Base-by-base conservation (phyloP, 495 filamentous ascomycete species). In the Chaetomium fimeti region DNA sequence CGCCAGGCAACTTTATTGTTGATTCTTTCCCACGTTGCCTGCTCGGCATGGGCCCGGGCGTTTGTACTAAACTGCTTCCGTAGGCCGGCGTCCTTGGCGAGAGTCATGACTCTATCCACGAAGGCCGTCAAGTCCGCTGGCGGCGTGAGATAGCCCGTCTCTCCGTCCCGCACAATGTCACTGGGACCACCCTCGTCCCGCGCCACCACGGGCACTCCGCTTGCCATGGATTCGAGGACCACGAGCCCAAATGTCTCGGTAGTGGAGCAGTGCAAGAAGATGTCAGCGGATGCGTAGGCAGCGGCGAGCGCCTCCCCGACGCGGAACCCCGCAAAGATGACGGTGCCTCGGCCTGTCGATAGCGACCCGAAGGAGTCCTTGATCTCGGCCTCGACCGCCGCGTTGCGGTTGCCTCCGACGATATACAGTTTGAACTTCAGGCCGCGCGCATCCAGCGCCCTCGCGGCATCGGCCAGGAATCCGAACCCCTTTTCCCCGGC, bases 11-110 rank as follows among this genome's bases (percentile, higher is more conserved):
- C 55, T 15, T 15, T 25, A n/a, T 45, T 57, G 11, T 57, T 57
- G 55, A 57, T 57, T 38, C 55, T 57, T 13, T 57, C 55, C 55
- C 55, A 57, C 11, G 55, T 57, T 22, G 55, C 55, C 55, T 57
- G 22, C 55, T 57, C 55, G 1, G 55, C 55, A 15, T 57, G 38
- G 1, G 20, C 5, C 12, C 55, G 55, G 0, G 55, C 55, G 18
- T 57, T 57, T 24, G 3, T 15, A 18, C 55, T 5, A 12, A 27
- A 8, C 22, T 6, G 20, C 11, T 28, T 9, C 1, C 55, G 55
- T 9, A 57, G 22, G 5, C 20, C 38, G 1, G 5, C 24, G 22
- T 57, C 55, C 1, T 25, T 28, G 2, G 38, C 55, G 15, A 57
- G 5, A 22, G 20, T 16, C 36, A 57, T 20, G 7, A 57, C 55